Evolutionary conservation across 2,329 filamentous ascomycete genomes (phyloP).

Genomic region (Simplicillium sp.): DNA sequence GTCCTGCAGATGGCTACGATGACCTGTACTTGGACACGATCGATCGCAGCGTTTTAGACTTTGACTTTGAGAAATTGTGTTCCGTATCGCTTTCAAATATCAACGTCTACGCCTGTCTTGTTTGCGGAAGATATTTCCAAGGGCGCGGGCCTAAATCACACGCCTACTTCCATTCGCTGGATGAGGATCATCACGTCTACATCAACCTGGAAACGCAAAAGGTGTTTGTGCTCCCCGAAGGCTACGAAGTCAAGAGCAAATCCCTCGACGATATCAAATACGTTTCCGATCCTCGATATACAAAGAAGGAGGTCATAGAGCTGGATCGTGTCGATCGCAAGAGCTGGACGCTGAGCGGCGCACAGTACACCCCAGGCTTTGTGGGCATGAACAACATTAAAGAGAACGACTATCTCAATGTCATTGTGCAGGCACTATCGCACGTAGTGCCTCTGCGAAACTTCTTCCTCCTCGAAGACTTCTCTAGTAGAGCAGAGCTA

Average conservation of each 20-base stretch:
- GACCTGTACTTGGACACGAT: conserved; percentile 98
- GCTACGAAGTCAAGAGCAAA: conserved; percentile 92
- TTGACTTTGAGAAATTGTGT: conserved; percentile 98
- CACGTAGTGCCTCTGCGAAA: conserved; percentile 87
- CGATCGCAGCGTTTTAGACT: conserved; percentile 84
- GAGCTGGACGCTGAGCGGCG: conserved; percentile 70
- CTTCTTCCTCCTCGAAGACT: conserved; percentile 81
- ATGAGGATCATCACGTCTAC: conserved; percentile 92
- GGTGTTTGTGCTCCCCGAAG: conserved; percentile 87
- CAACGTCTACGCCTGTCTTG: conserved; percentile 95
- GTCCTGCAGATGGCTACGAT: conserved; percentile 78
- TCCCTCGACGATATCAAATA: conserved; percentile 97
- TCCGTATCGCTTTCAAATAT: conserved; percentile 94
- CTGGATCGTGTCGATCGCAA: conserved; percentile 57
- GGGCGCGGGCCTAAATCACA: conserved; percentile 89
- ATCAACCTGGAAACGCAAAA: conserved; percentile 94
- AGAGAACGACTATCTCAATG: conserved; percentile 97
- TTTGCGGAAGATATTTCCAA: conserved; percentile 97
- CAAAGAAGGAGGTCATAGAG: conserved; percentile 67
- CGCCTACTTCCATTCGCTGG: conserved; percentile 94
- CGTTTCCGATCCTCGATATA: conserved; percentile 84
- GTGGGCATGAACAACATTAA: conserved; percentile 99
- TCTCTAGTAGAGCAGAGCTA: conserved; percentile 64
- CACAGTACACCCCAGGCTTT: conserved; percentile 85
- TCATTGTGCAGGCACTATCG: conserved; percentile 81